Percentiles rank a stretch among this genome's conserved stretches.
Evolutionary conservation across 1,139 yeast species (phyloP).

Genomic region (Geotrichum macrosporum): DNA sequence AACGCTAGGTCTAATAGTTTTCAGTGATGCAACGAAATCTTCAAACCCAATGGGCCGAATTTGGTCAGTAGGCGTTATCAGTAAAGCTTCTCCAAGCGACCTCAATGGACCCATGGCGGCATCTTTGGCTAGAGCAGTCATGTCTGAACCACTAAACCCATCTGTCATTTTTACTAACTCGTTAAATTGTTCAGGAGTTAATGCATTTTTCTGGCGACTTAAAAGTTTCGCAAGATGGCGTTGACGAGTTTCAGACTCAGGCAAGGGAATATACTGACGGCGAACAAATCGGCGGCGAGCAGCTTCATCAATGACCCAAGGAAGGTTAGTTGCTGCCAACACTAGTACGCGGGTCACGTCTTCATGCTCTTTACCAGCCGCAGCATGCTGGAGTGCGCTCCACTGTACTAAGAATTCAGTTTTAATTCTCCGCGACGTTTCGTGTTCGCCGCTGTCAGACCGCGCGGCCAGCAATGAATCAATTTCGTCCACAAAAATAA

Average conservation of each 20-base stretch:
- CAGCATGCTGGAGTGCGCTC: constrained; percentile 91
- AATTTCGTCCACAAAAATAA: constrained; percentile 93
- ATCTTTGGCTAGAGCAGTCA: constrained; percentile 93
- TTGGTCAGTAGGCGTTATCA: constrained; percentile 79
- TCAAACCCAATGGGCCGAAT: constrained; percentile 72
- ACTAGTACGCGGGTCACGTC: constrained; percentile 77
- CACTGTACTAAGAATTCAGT: constrained; percentile 94
- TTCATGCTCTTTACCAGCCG: constrained; percentile 62
- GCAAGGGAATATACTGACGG: constrained; percentile 90
- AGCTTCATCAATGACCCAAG: constrained; percentile 98
- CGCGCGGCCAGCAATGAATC: constrained; percentile 85
- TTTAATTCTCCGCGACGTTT: constrained; percentile 84
- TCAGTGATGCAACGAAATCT: constrained; percentile 75
- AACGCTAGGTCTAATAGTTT: constrained; percentile 87
- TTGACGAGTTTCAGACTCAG: constrained; percentile 76
- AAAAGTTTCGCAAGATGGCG: constrained; percentile 69
- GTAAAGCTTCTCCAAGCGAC: constrained; percentile 79
- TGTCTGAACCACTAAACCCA: constrained; percentile 90
- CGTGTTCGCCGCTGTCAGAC: constrained; percentile 81
- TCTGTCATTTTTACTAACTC: constrained; percentile 62
- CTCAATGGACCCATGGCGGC: constrained; percentile 98
- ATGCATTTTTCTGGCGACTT: constrained; percentile 64
- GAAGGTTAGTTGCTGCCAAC: constrained; percentile 91
- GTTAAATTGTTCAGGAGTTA: constrained; percentile 60
- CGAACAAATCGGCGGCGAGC: constrained; percentile 93